These are phyloP conservation scores for Prosopis cineraria DNA, from an alignment of 306 rosid species.

Conservation along the genomic window DNA sequence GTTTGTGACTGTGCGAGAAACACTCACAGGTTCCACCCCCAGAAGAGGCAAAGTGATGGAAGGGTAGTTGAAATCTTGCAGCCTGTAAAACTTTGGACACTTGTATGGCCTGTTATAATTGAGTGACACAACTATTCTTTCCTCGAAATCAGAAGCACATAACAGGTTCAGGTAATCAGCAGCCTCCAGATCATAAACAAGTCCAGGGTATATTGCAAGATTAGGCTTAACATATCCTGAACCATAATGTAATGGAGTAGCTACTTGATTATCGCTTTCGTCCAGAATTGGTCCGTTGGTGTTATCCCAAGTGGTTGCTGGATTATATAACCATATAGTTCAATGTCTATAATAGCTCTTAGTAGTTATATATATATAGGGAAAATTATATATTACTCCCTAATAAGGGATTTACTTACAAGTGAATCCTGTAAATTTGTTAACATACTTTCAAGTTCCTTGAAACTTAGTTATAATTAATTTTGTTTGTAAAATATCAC, in stretches of 20 bases:
- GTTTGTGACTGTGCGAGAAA: neutral
- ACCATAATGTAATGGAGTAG: neutral
- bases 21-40: neutral
- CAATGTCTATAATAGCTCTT: too few relatives aligned
- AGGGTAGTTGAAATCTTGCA: conserved; percentile 3
- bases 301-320: neutral
- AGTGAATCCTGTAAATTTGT: too few relatives aligned
- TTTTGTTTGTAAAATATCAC: too few relatives aligned
- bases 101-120: neutral
- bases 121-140: neutral
- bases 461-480: too few relatives aligned
- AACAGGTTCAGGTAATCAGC: neutral
- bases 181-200: neutral
- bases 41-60: neutral
- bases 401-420: too few relatives aligned
- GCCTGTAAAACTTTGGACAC: neutral
- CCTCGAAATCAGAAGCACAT: neutral
- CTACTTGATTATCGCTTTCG: neutral
- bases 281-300: neutral
- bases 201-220: neutral
- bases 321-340: too few relatives aligned
- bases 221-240: neutral
- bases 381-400: too few relatives aligned
- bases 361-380: too few relatives aligned
- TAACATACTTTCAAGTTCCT: too few relatives aligned